phyloP scores from a whole-genome alignment of 2,329 filamentous ascomycete genomes.

The Penicillium fuscoglaucum region DNA sequence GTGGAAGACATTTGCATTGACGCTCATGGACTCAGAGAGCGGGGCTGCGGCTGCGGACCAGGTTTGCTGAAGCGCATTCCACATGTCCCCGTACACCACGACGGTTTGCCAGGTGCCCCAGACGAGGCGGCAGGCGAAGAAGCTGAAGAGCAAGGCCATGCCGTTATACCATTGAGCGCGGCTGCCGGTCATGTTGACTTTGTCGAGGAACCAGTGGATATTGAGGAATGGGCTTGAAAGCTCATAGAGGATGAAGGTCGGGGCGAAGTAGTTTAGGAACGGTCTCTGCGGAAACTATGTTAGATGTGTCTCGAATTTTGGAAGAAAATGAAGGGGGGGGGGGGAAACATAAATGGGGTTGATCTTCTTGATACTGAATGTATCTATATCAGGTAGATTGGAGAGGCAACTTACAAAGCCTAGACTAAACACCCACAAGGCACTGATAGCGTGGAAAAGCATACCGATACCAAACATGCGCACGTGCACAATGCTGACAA shows the following conservation, averaged over 20 bases:
- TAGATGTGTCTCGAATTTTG: background rate
- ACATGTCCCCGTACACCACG: conserved; percentile 61
- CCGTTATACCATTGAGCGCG: conserved; percentile 64
- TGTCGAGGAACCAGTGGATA: conserved; percentile 70
- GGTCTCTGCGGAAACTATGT: conserved; percentile 52
- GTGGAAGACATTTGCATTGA: conserved; percentile 39
- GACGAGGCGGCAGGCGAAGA: conserved; percentile 62
- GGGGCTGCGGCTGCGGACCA: conserved; percentile 34
- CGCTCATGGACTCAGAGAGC: conserved; percentile 31
- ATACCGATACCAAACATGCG: conserved; percentile 62
- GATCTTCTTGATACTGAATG: background rate
- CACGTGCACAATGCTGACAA: conserved; percentile 57
- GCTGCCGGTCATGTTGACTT: conserved; percentile 64
- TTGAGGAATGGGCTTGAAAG: conserved; percentile 67
- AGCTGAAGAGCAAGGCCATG: conserved; percentile 57
- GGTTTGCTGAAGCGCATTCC: conserved; percentile 50
- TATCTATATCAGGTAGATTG: background rate
- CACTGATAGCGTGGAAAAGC: conserved; percentile 62
- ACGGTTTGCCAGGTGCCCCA: conserved; percentile 64
- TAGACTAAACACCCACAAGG: conserved; percentile 61
- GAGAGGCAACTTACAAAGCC: conserved; percentile 61
- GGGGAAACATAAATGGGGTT: background rate
- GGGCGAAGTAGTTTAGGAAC: conserved; percentile 65
- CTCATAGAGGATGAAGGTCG: conserved; percentile 67
- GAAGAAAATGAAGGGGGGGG: no score